A percentile compares a stretch with the other conserved stretches of the same genome.
Conservation (phyloP, 768 basidiomycete genomes). For the Leccinum imitatum region DNA sequence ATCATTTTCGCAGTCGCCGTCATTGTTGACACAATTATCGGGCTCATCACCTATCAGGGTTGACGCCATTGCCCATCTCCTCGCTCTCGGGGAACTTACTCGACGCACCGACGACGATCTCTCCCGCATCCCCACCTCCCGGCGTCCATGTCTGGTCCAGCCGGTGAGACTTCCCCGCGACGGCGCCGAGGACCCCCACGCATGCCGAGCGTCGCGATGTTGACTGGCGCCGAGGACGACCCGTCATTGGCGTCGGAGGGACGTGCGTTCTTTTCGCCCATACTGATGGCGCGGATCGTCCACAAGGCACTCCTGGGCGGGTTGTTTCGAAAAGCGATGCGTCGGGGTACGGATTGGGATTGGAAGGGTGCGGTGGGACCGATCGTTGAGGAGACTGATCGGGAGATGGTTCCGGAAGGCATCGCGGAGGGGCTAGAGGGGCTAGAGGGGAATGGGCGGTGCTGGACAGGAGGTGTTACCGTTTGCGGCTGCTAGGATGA, state of each 20-base stretch:
- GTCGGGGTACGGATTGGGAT: slow-evolving; percentile 20
- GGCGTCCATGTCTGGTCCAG: background rate
- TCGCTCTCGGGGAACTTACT: slow-evolving; percentile 14
- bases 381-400: slow-evolving; percentile 20
- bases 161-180: background rate
- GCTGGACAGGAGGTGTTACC: slow-evolving; percentile 7
- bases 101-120: slow-evolving; percentile 7
- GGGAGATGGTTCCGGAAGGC: slow-evolving; percentile 23
- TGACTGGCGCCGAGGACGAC: slow-evolving; percentile 12
- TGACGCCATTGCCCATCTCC: slow-evolving; percentile 22
- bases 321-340: slow-evolving; percentile 23
- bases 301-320: slow-evolving; percentile 18
- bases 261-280: slow-evolving; percentile 16
- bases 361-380: slow-evolving; percentile 17
- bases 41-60: slow-evolving; percentile 12
- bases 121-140: background rate
- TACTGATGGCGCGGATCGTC: slow-evolving; percentile 26
- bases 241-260: background rate
- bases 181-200: background rate
- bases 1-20: too few relatives aligned
- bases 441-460: background rate
- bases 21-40: too few relatives aligned
- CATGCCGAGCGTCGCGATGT: slow-evolving; percentile 17
- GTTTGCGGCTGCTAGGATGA: slow-evolving; percentile 29
- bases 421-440: background rate